A percentile compares a stretch with the other conserved stretches of the same genome.
phyloP scores from a whole-genome alignment of 2,329 filamentous ascomycete species.

The Harringtonia lauricola region DNA sequence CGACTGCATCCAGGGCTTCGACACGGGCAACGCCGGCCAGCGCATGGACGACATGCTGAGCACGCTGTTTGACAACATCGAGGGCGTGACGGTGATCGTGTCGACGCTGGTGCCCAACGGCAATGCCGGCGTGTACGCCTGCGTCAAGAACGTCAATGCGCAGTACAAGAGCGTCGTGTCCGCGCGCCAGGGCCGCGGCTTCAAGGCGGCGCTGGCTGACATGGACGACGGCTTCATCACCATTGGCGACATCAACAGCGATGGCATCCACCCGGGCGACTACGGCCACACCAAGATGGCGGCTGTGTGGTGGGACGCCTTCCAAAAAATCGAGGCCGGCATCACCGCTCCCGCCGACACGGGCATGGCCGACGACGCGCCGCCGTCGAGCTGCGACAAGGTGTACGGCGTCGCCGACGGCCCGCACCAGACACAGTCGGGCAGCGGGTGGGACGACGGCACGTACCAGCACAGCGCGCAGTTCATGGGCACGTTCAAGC shows the following conservation, averaged over 20 bases:
- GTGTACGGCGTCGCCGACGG: too few species aligned
- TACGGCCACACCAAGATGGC: constrained; percentile 9
- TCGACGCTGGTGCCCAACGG: constrained; percentile 13
- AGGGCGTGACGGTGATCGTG: constrained; percentile 14
- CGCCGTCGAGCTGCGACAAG: too few species aligned
- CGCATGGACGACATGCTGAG: too few species aligned
- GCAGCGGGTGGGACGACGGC: too few species aligned
- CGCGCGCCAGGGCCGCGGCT: constrained; percentile 5
- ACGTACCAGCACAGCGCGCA: too few species aligned
- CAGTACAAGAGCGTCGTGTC: constrained; percentile 7
- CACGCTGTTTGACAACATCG: constrained; percentile 12
- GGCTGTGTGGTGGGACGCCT: too few species aligned
- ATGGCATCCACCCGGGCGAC: constrained; percentile 8
- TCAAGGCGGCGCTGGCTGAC: constrained; percentile 12
- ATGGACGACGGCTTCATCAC: constrained; percentile 11
- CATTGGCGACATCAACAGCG: constrained; percentile 8
- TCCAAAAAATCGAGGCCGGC: too few species aligned
- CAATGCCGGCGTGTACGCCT: constrained; percentile 3
- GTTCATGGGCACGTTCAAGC: too few species aligned
- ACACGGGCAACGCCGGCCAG: constrained; percentile 6
- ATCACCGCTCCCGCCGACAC: not conserved
- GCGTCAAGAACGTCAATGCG: constrained; percentile 10
- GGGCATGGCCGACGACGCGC: too few species aligned
- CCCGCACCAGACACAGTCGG: too few species aligned
- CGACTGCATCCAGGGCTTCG: constrained; percentile 11